Evolutionary conservation across 1,284 basidiomycete genomes (phyloP).

Genomic region (Microbotryomycetes sp.): DNA sequence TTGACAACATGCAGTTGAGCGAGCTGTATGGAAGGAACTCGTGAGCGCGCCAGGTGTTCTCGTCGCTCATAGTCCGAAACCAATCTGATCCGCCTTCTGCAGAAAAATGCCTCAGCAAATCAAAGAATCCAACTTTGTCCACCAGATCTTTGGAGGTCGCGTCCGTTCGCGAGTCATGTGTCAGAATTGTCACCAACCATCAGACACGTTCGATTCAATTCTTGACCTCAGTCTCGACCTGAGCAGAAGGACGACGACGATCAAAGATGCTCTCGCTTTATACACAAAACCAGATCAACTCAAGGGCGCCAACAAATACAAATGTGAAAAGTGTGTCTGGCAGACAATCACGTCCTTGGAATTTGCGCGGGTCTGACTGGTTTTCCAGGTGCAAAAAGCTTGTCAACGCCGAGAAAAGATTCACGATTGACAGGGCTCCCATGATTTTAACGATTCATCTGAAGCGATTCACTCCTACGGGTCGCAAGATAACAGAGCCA

Average conservation of each 20-base stretch:
- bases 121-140: conserved; percentile 86
- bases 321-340: conserved; percentile 81
- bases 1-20: conserved; percentile 53
- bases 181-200: conserved; percentile 70
- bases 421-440: conserved; percentile 81
- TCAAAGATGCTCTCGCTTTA: conserved; percentile 70
- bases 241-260: conserved; percentile 47
- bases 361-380: background rate
- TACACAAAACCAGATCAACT: conserved; percentile 78
- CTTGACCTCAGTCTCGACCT: conserved; percentile 90
- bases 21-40: conserved; percentile 13
- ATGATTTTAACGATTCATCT: conserved; percentile 90
- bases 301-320: conserved; percentile 90
- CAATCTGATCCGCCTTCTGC: background rate
- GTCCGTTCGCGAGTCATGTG: conserved; percentile 92
- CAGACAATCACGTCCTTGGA: no score
- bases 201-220: conserved; percentile 94
- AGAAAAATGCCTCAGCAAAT: conserved; percentile 44
- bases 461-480: conserved; percentile 87
- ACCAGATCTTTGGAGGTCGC: conserved; percentile 86
- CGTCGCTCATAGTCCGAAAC: background rate
- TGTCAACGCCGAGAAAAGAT: conserved; percentile 78
- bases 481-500: conserved; percentile 71
- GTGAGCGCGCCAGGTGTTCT: background rate
- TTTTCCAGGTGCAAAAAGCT: conserved; percentile 69